Conservation (phyloP, 768 basidiomycete species). For the Cyclocybe aegerita region DNA sequence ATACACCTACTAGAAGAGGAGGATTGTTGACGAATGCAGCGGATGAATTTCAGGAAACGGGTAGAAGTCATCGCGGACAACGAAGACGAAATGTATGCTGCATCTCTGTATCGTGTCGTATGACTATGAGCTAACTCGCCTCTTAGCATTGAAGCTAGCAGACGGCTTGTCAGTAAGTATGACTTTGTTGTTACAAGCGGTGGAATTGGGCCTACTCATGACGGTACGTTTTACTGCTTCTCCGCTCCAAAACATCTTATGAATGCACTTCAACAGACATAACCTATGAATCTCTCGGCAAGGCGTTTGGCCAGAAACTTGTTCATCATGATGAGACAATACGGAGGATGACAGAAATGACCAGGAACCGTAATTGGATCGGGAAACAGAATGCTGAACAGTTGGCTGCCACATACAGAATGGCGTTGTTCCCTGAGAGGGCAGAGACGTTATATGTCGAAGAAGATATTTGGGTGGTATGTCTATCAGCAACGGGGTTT, state of each 20-base stretch:
- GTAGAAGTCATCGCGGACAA: constrained; percentile 92
- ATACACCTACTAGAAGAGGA: constrained; percentile 3
- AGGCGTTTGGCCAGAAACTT: constrained; percentile 75
- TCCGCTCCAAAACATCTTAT: neutral
- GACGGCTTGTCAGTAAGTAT: constrained; percentile 75
- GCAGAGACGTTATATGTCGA: constrained; percentile 81
- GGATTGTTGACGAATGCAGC: constrained; percentile 26
- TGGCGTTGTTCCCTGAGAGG: constrained; percentile 85
- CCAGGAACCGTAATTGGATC: constrained; percentile 55
- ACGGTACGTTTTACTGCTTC: constrained; percentile 48
- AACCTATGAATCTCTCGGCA: constrained; percentile 85
- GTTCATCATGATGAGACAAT: constrained; percentile 78
- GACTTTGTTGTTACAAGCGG: constrained; percentile 92
- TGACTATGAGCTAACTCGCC: neutral
- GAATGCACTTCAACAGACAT: constrained; percentile 53
- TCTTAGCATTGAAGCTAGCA: constrained; percentile 77
- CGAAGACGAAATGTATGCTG: constrained; percentile 80
- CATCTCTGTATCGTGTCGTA: constrained; percentile 1
- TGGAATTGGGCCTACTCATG: constrained; percentile 90
- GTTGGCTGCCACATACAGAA: constrained; percentile 71
- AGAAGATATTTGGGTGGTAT: constrained; percentile 82
- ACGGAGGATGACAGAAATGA: constrained; percentile 64
- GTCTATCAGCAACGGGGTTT: constrained; percentile 19
- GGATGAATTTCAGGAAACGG: constrained; percentile 57
- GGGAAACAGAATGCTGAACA: constrained; percentile 72